Percentiles rank a stretch among this genome's conserved stretches.
These are phyloP conservation scores for Fusarium miscanthi DNA, from an alignment of 2,329 filamentous ascomycete genomes.

Conservation along the genomic window DNA sequence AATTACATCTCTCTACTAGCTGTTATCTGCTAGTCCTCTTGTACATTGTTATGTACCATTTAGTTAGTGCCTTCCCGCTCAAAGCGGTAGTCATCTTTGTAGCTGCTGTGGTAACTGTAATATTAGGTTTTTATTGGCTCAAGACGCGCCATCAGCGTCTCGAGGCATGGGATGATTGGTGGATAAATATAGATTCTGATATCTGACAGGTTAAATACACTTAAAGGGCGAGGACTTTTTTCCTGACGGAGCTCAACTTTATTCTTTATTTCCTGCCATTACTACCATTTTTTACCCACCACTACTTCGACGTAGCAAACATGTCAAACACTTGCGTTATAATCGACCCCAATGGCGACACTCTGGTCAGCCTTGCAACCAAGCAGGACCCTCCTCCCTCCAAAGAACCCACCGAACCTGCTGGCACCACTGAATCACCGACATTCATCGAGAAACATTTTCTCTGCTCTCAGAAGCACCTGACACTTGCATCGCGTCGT, in stretches of 20 bases:
- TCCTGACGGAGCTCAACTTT: not conserved
- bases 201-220: not conserved
- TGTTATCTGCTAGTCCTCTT: not conserved
- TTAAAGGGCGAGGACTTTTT: not conserved
- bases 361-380: not conserved
- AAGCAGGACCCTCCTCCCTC: not conserved
- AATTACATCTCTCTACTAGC: not conserved
- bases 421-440: not conserved
- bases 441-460: not conserved
- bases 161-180: not conserved
- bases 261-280: not conserved
- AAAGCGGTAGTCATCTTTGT: not conserved
- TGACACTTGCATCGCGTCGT: not conserved
- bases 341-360: not conserved
- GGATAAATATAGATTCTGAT: not conserved
- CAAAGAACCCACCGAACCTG: not conserved
- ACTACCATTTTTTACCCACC: not conserved
- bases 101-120: not conserved
- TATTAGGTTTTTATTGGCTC: not conserved
- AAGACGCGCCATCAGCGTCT: rapidly evolving
- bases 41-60: not conserved
- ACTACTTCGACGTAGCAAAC: not conserved
- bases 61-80: not conserved
- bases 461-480: slow-evolving; percentile 1
- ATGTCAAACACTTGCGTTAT: not conserved